Evolutionary conservation across 306 rosid genomes (phyloP), one percentile per base, ranked within the genome.

Genomic region (Corylus avellana): DNA sequence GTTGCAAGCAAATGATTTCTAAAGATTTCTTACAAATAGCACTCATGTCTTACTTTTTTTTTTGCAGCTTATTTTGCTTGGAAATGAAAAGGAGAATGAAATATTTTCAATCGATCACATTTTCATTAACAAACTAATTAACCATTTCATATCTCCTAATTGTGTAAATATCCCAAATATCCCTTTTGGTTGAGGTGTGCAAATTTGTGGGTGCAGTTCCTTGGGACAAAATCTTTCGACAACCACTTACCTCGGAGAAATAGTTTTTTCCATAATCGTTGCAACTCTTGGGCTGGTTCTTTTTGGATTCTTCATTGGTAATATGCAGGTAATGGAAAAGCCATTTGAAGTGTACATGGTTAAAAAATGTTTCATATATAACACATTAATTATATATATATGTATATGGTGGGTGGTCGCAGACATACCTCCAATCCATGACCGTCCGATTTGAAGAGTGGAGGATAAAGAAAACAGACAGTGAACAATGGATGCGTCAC

Each of bases 401-500:
- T n/a, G n/a, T n/a, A n/a, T 32, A 32, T 32, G 2, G 25, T 22
- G 25, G 25, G 25, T 32, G 35, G 35, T 42, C 1, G 50, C 85
- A 93, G 98, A 93, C 91, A 32, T 96, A 93, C 77, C 94, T 96
- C 1, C 99, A 96, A 85, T 96, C 98, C 5, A 89, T 91, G 0
- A 93, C 96, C 0, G 92, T 90, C 54, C 88, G 97, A 13, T 82
- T 96, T 59, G 98, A 96, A 84, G 99, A 96, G 77, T 96, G 99
- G 99, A 90, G 98, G 78, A 91, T 93, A 66, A 89, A 78, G 87
- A 90, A 96, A 86, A 93, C 90, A 27, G 99, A 96, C 73, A 89
- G 96, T 57, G 98, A 96, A 73, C 92, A 96, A 78, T 96, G 99
- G 99, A 96, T 96, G 98, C 94, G 83, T 80, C 99, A 93, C 85